Percentiles rank a stretch among this genome's conserved stretches.
Conservation (phyloP, 2,329 filamentous ascomycete genomes). For the Cadophora sp. region DNA sequence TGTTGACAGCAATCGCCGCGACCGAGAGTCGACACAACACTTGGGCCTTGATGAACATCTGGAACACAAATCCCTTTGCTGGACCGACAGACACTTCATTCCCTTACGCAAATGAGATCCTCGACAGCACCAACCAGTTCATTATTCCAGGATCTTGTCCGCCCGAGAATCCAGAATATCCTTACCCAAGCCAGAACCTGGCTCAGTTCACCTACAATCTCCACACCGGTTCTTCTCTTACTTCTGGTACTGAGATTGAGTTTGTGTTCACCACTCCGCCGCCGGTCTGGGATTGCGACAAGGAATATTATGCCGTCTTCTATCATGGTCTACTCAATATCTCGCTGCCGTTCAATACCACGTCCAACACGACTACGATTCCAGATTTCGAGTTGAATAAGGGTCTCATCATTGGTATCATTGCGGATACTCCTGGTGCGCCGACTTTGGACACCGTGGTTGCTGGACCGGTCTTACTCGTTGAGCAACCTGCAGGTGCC, state of each 20-base stretch:
- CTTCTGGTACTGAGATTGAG: slow-evolving; percentile 43
- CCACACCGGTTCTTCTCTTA: slow-evolving; percentile 39
- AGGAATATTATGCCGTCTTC: slow-evolving; percentile 49
- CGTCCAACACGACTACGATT: slow-evolving; percentile 45
- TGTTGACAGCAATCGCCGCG: slow-evolving; percentile 48
- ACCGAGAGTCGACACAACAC: slow-evolving; percentile 50
- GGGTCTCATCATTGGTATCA: slow-evolving; percentile 47
- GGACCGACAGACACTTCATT: slow-evolving; percentile 51
- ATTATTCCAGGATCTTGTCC: slow-evolving; percentile 46
- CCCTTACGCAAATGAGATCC: slow-evolving; percentile 51
- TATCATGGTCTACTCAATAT: slow-evolving; percentile 48
- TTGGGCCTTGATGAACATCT: slow-evolving; percentile 52
- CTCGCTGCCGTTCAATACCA: slow-evolving; percentile 47
- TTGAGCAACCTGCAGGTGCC: slow-evolving; percentile 45
- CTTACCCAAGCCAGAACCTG: slow-evolving; percentile 46
- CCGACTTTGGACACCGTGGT: slow-evolving; percentile 48
- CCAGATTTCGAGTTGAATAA: slow-evolving; percentile 47
- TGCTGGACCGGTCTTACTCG: slow-evolving; percentile 48
- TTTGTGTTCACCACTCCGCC: slow-evolving; percentile 44
- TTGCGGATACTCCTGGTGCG: slow-evolving; percentile 47
- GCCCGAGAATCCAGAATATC: slow-evolving; percentile 47
- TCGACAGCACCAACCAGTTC: slow-evolving; percentile 47
- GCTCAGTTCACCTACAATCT: slow-evolving; percentile 43
- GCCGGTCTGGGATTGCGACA: slow-evolving; percentile 40
- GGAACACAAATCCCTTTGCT: slow-evolving; percentile 48